Conservation (phyloP, 2,329 filamentous ascomycete species). For the Pseudogymnoascus sp. region DNA sequence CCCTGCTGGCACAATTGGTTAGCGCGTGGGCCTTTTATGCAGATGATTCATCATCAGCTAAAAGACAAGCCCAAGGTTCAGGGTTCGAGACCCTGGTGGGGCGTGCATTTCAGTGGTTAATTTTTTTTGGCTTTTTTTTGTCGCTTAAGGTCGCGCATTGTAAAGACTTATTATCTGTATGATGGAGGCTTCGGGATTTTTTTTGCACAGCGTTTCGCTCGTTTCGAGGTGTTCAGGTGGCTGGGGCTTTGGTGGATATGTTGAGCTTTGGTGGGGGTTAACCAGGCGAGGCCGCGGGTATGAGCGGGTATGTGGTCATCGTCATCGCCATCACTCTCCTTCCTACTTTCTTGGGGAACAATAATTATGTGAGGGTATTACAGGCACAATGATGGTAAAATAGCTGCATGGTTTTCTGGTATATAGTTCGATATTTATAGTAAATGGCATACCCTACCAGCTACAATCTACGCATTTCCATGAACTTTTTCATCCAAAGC, state of each 20-base stretch:
- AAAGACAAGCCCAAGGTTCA: constrained; percentile 10
- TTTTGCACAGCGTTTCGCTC: neutral
- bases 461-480: neutral
- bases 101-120: neutral
- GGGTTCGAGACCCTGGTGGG: constrained; percentile 10
- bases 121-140: neutral
- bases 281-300: neutral
- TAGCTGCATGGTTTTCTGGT: neutral
- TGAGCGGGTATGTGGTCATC: neutral
- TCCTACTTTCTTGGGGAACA: neutral
- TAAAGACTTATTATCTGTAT: neutral
- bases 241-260: neutral
- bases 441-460: constrained; percentile 8
- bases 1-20: constrained; percentile 12
- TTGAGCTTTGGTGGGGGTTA: neutral
- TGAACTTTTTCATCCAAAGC: constrained; percentile 4
- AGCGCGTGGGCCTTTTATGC: constrained; percentile 11
- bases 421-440: constrained; percentile 2
- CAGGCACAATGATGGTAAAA: neutral
- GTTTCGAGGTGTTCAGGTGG: neutral
- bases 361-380: neutral
- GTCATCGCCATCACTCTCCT: neutral
- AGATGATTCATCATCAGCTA: constrained; percentile 1
- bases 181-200: neutral
- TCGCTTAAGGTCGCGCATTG: neutral